Conservation (phyloP, 2,329 filamentous ascomycete genomes). For the Emericellopsis cladophorae region DNA sequence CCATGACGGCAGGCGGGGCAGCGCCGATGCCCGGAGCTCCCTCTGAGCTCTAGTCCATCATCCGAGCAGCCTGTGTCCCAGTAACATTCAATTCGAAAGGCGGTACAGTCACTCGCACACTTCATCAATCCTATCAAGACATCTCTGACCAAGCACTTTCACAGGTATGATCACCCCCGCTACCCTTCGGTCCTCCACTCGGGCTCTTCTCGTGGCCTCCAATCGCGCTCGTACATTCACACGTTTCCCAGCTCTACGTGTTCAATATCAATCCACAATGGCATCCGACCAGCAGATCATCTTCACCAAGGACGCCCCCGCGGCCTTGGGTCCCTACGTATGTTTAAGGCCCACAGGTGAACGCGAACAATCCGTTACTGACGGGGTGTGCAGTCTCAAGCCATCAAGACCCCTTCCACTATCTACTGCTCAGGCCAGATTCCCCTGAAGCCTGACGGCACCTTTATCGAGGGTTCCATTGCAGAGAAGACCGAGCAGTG, state of each 20-base stretch:
- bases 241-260: constrained; percentile 11
- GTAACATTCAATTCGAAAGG: too few species aligned
- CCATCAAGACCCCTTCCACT: constrained; percentile 50
- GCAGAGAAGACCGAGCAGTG: constrained; percentile 49
- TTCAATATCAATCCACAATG: constrained; percentile 24
- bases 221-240: constrained; percentile 14
- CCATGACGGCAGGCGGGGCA: too few species aligned
- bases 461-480: constrained; percentile 45
- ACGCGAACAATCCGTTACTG: neutral
- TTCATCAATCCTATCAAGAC: too few species aligned
- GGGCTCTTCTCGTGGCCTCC: too few species aligned
- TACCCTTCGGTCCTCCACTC: neutral
- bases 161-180: too few species aligned
- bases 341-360: constrained; percentile 11
- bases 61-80: too few species aligned
- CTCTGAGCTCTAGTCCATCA: too few species aligned
- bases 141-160: too few species aligned
- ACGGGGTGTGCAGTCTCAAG: constrained; percentile 40
- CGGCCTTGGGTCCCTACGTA: constrained; percentile 52
- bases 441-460: constrained; percentile 46
- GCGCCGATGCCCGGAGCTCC: too few species aligned
- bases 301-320: constrained; percentile 46
- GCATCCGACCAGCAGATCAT: constrained; percentile 32
- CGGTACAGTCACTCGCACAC: too few species aligned
- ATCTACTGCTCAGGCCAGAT: constrained; percentile 65